Evolutionary conservation across 495 filamentous ascomycete species (phyloP).

Genomic region (Astrocystis sublimbata): DNA sequence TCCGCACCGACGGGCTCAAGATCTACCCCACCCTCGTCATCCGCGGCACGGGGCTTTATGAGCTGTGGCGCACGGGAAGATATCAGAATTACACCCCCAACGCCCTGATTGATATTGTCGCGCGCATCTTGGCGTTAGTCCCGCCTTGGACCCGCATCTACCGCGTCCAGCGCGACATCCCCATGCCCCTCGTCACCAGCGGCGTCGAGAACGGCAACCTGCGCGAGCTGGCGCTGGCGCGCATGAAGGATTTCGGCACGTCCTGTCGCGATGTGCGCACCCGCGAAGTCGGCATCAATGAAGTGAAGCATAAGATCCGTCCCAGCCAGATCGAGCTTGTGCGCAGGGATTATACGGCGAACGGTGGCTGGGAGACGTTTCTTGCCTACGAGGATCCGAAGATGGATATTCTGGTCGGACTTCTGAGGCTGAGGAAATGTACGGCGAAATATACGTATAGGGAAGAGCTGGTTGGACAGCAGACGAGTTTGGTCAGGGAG

Average conservation of each 20-base stretch:
- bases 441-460: slow-evolving; percentile 87
- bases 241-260: slow-evolving; percentile 99
- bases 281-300: slow-evolving; percentile 95
- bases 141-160: slow-evolving; percentile 99
- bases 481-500: slow-evolving; percentile 89
- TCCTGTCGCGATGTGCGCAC: slow-evolving; percentile 97
- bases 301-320: slow-evolving; percentile 97
- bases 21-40: slow-evolving; percentile 98
- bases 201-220: slow-evolving; percentile 98
- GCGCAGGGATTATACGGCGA: slow-evolving; percentile 92
- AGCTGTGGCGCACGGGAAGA: slow-evolving; percentile 92
- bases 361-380: slow-evolving; percentile 98
- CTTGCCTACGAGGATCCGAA: slow-evolving; percentile 97
- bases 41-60: slow-evolving; percentile 93
- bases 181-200: slow-evolving; percentile 95
- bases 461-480: slow-evolving; percentile 79
- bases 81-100: slow-evolving; percentile 99
- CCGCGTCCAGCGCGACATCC: slow-evolving; percentile 96
- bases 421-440: slow-evolving; percentile 89
- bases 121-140: slow-evolving; percentile 88
- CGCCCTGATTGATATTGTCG: slow-evolving; percentile 90
- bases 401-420: slow-evolving; percentile 93
- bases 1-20: slow-evolving; percentile 97
- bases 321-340: slow-evolving; percentile 95
- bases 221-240: slow-evolving; percentile 83